These are phyloP conservation scores for Fibroporia radiculosa DNA, from an alignment of 768 basidiomycete genomes.

Conservation along the genomic window DNA sequence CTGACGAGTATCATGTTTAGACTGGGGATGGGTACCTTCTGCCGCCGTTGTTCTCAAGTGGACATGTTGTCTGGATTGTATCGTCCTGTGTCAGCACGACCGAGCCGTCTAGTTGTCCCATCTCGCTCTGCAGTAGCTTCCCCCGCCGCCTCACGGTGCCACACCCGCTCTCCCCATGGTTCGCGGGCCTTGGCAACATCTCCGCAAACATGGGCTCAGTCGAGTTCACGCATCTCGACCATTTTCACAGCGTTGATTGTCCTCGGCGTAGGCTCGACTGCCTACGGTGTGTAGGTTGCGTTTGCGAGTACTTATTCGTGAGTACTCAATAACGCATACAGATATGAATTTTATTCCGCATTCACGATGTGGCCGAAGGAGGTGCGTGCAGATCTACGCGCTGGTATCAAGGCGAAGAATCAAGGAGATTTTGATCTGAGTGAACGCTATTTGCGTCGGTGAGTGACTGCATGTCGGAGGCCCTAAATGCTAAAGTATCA, in stretches of 20 bases:
- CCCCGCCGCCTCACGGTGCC: no score
- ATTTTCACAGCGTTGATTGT: conserved; percentile 31
- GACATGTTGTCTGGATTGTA: no score
- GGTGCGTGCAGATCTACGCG: conserved; percentile 55
- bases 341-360: conserved; percentile 47
- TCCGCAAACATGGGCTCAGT: conserved; percentile 3
- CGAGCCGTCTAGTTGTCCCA: no score
- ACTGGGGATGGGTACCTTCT: not conserved
- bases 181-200: not conserved
- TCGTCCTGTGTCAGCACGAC: no score
- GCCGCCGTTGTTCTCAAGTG: no score
- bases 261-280: conserved; percentile 33
- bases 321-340: conserved; percentile 15
- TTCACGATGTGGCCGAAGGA: conserved; percentile 63
- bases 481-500: not conserved
- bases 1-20: no score
- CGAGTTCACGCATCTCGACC: conserved; percentile 24
- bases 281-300: conserved; percentile 33
- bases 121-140: not conserved
- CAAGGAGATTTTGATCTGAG: conserved; percentile 47
- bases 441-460: conserved; percentile 48
- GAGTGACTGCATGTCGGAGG: conserved; percentile 11
- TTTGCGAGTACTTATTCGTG: not conserved
- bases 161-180: not conserved
- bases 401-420: conserved; percentile 54